phyloP scores from a whole-genome alignment of 208 protist species.

The Vickermania ingenoplastis region DNA sequence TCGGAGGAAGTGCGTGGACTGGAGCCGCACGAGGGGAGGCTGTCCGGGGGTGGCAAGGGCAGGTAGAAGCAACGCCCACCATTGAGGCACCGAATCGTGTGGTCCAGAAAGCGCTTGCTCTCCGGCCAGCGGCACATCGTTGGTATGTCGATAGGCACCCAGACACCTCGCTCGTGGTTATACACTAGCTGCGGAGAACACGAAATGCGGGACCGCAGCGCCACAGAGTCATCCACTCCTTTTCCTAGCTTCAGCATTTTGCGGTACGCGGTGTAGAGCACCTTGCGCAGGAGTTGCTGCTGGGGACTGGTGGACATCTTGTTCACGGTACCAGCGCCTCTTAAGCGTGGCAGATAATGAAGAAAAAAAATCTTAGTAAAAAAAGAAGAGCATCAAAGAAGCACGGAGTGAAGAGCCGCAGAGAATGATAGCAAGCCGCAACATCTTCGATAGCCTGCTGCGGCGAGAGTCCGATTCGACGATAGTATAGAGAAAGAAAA shows the following conservation, averaged over 20 bases:
- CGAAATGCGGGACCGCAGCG: slow-evolving; percentile 47
- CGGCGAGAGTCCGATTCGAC: too few species aligned
- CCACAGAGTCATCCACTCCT: slow-evolving; percentile 35
- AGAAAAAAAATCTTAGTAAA: too few species aligned
- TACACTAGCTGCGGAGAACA: slow-evolving; percentile 52
- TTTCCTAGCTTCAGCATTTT: slow-evolving; percentile 57
- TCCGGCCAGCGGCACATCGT: slow-evolving; percentile 39
- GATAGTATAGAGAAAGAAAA: too few species aligned
- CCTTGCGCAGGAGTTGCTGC: slow-evolving; percentile 33
- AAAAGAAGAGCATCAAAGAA: too few species aligned
- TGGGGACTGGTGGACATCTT: neutral
- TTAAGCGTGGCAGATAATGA: too few species aligned
- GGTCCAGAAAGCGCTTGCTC: slow-evolving; percentile 54
- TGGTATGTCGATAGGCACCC: slow-evolving; percentile 34
- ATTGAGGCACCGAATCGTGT: slow-evolving; percentile 68
- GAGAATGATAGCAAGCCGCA: too few species aligned
- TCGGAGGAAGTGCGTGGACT: too few species aligned
- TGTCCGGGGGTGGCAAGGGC: slow-evolving; percentile 8
- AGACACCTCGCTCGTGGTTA: slow-evolving; percentile 41
- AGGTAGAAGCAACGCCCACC: slow-evolving; percentile 51
- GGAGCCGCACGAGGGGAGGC: too few species aligned
- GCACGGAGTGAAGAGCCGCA: too few species aligned
- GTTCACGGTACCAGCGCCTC: too few species aligned
- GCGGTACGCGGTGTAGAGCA: slow-evolving; percentile 60
- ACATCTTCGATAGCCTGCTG: too few species aligned